A percentile compares a stretch with the other conserved stretches of the same genome.
These are phyloP conservation scores for Candida smagusa DNA, from an alignment of 1,139 yeast species.

Conservation along the genomic window DNA sequence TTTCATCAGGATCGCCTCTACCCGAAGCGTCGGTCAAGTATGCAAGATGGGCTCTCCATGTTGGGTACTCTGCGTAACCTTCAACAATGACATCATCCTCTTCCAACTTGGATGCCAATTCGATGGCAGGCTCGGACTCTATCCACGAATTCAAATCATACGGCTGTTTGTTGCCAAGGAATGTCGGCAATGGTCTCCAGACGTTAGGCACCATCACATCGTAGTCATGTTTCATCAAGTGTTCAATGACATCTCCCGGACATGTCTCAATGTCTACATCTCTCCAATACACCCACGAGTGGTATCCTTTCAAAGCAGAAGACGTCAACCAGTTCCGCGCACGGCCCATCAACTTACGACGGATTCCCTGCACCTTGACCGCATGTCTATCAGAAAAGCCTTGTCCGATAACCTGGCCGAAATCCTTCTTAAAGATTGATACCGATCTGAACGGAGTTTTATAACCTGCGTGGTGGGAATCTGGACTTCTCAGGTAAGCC, in stretches of 20 bases:
- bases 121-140: slow-evolving; percentile 69
- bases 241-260: slow-evolving; percentile 77
- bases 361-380: slow-evolving; percentile 83
- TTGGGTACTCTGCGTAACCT: slow-evolving; percentile 86
- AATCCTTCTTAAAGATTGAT: slow-evolving; percentile 76
- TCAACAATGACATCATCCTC: slow-evolving; percentile 90
- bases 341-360: slow-evolving; percentile 85
- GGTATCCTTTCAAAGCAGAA: slow-evolving; percentile 75
- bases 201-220: slow-evolving; percentile 89
- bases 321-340: slow-evolving; percentile 87
- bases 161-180: slow-evolving; percentile 75
- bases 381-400: slow-evolving; percentile 90
- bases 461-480: slow-evolving; percentile 53
- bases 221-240: slow-evolving; percentile 66
- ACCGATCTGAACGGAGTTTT: slow-evolving; percentile 72
- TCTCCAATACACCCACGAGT: slow-evolving; percentile 94
- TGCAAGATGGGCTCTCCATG: slow-evolving; percentile 84
- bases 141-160: slow-evolving; percentile 89
- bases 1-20: slow-evolving; percentile 63
- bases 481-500: slow-evolving; percentile 58
- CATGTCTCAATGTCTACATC: slow-evolving; percentile 86
- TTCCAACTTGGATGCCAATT: slow-evolving; percentile 60
- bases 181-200: slow-evolving; percentile 82
- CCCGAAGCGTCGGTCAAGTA: slow-evolving; percentile 66
- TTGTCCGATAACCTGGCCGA: slow-evolving; percentile 81